Percentiles rank a stretch among this genome's conserved stretches.
Evolutionary conservation across 768 basidiomycete genomes (phyloP).

Genomic region (Pulveroboletus sp.): DNA sequence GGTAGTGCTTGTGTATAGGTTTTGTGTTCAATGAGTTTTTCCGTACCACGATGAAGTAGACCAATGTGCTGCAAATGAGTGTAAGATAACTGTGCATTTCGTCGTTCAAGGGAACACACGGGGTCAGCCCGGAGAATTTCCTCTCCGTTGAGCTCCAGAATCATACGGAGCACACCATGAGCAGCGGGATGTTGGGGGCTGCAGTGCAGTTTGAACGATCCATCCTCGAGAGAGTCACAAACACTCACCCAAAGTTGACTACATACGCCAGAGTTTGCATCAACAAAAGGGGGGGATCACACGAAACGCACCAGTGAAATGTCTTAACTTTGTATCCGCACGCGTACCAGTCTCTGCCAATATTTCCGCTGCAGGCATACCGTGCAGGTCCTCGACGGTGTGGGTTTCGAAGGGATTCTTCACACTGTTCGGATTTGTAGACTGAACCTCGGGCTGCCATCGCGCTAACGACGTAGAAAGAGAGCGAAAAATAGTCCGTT

Average conservation of each 20-base stretch:
- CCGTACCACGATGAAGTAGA: constrained; percentile 93
- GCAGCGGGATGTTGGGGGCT: constrained; percentile 95
- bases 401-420: constrained; percentile 62
- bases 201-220: background rate
- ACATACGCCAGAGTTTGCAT: constrained; percentile 7
- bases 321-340: constrained; percentile 78
- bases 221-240: background rate
- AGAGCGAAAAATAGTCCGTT: constrained; percentile 21
- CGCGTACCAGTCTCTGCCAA: constrained; percentile 66
- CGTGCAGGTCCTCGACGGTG: constrained; percentile 81
- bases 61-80: constrained; percentile 72
- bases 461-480: constrained; percentile 24
- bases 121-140: constrained; percentile 87
- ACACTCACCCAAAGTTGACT: constrained; percentile 88
- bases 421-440: constrained; percentile 25
- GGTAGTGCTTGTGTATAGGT: constrained; percentile 96
- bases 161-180: constrained; percentile 96
- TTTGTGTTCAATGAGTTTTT: constrained; percentile 99
- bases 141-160: constrained; percentile 96
- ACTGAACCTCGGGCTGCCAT: constrained; percentile 21
- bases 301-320: constrained; percentile 76
- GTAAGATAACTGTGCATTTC: constrained; percentile 3
- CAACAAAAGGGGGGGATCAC: background rate
- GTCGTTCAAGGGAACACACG: constrained; percentile 35
- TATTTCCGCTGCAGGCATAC: constrained; percentile 73